Base-by-base conservation (phyloP, 345 rosid species). In the Acer negundo region DNA sequence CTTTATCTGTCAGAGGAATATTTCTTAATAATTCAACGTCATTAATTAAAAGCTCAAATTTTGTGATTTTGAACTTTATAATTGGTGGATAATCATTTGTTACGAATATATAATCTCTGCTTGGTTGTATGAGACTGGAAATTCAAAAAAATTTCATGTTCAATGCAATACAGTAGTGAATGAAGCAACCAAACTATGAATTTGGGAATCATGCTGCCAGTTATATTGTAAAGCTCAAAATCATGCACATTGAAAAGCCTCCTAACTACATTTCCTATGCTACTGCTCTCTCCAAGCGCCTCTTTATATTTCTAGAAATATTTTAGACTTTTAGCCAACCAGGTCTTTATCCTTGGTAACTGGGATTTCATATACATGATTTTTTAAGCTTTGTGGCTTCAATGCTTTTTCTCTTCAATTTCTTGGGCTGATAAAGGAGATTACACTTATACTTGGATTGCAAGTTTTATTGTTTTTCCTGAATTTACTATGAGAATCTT, bases 381-480 rank as follows among this genome's bases (percentile, higher is more conserved):
- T 70, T 9, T 71, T 35, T 49, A 71, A 71, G 62, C 64, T 53
- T 17, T 23, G n/a, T 56, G 12, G 28, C 17, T 10, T 19, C 11
- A 59, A 11, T 6, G 13, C 20, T 42, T 42, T 4, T n/a, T 58
- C 15, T 42, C 46, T 20, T 40, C 35, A 40, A 22, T 22, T 40
- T 73, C 66, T 13, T 40, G 16, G 76, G 38, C 31, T 38, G 20
- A 15, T 59, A 5, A 73, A 73, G 4, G 76, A 13, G 49, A 59
- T 13, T 58, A 24, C 16, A 72, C 35, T 38, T 26, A 10, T 44
- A 31, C 17, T 10, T 31, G 38, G n/a, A n/a, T 28, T 55, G 16
- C 20, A 8, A 55, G 17, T 22, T 56, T 12, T 71, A 35, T 10
- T 10, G 10, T 70, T 31, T 70, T 53, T 35, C 17, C 51, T 10